Conservation (phyloP, 2,329 filamentous ascomycete species). For the Phaeophleospora eucalypticola region DNA sequence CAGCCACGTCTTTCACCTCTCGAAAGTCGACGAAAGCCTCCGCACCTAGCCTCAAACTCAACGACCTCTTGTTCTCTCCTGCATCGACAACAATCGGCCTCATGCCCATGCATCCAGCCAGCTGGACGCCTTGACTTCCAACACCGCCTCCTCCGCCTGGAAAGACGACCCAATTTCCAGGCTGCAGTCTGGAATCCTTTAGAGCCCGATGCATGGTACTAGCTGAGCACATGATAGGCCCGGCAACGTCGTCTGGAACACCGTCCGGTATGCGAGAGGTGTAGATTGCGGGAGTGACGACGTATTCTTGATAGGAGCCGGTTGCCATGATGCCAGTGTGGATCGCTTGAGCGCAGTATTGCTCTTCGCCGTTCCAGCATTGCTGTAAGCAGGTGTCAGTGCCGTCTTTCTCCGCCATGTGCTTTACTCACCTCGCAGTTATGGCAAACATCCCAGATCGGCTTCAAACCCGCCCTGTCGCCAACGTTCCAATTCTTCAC, state of each 20-base stretch:
- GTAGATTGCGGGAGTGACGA: conserved; percentile 53
- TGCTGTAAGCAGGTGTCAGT: too few species aligned
- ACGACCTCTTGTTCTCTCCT: conserved; percentile 44
- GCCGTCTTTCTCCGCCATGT: too few species aligned
- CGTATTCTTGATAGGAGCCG: conserved; percentile 57
- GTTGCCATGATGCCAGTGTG: conserved; percentile 43
- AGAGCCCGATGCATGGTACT: conserved; percentile 57
- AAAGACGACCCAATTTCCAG: conserved; percentile 54
- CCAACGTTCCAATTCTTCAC: conserved; percentile 53
- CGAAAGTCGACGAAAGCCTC: conserved; percentile 55
- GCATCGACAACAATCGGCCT: conserved; percentile 53
- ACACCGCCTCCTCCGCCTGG: conserved; percentile 55
- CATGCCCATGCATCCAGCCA: conserved; percentile 48
- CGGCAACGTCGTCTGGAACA: conserved; percentile 53
- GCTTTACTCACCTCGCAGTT: too few species aligned
- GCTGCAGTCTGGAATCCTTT: conserved; percentile 46
- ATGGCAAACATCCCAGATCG: conserved; percentile 49
- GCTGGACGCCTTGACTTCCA: conserved; percentile 53
- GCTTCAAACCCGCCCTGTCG: conserved; percentile 48
- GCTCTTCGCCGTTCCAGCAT: conserved; percentile 52
- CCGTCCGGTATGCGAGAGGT: conserved; percentile 54
- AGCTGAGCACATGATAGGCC: conserved; percentile 57
- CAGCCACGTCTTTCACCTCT: conserved; percentile 35
- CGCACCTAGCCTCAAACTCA: conserved; percentile 49
- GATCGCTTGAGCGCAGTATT: conserved; percentile 47